phyloP scores from a whole-genome alignment of 768 basidiomycete genomes.

The Tylopilus felleus region DNA sequence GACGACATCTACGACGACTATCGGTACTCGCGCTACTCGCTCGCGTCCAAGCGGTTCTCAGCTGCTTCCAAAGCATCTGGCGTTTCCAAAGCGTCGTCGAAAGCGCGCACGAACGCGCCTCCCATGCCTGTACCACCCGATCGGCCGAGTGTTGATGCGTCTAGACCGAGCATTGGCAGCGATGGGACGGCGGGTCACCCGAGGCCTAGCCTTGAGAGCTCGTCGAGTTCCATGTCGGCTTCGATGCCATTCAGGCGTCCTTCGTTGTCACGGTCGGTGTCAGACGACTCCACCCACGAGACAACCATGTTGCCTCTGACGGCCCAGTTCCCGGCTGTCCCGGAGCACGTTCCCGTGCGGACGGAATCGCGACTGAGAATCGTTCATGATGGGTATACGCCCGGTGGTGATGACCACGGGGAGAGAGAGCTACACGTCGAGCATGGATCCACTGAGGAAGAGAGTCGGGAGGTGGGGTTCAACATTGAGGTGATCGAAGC shows the following conservation, averaged over 20 bases:
- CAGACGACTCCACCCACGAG: constrained; percentile 23
- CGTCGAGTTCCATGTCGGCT: constrained; percentile 15
- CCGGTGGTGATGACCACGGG: constrained; percentile 17
- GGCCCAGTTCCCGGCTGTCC: constrained; percentile 32
- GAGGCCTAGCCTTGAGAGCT: constrained; percentile 28
- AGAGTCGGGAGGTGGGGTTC: not conserved
- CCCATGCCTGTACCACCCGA: constrained; percentile 28
- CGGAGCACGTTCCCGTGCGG: constrained; percentile 28
- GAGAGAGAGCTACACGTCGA: constrained; percentile 16
- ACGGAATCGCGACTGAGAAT: constrained; percentile 31
- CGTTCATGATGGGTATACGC: constrained; percentile 25
- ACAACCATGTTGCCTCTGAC: constrained; percentile 19
- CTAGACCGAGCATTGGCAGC: constrained; percentile 22
- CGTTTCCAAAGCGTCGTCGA: constrained; percentile 27
- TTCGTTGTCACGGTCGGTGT: constrained; percentile 19
- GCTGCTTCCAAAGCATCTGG: constrained; percentile 20
- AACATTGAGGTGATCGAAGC: constrained; percentile 17
- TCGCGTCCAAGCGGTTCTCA: constrained; percentile 34
- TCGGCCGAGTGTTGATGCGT: constrained; percentile 12
- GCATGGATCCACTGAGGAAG: constrained; percentile 20
- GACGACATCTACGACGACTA: constrained; percentile 85
- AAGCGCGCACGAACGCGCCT: constrained; percentile 20
- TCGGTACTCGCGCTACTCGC: constrained; percentile 63
- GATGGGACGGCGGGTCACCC: constrained; percentile 16
- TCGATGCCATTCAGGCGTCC: constrained; percentile 19